A percentile compares a stretch with the other conserved stretches of the same genome.
phyloP scores from a whole-genome alignment of 2,329 filamentous ascomycete genomes.

The Penicillium olsonii region DNA sequence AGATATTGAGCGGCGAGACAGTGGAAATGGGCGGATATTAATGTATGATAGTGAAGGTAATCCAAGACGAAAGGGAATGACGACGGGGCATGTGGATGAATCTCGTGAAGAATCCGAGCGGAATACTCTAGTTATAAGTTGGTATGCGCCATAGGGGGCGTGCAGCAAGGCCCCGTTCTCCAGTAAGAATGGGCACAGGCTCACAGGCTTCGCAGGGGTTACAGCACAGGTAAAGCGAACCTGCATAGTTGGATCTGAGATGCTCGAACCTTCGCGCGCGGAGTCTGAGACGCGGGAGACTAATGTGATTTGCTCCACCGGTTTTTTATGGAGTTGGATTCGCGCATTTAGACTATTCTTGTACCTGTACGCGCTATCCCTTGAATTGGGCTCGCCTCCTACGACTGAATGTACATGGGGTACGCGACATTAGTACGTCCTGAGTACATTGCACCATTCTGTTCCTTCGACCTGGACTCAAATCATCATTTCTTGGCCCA shows the following conservation, averaged over 20 bases:
- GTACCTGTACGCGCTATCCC: constrained; percentile 19
- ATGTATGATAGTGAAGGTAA: neutral
- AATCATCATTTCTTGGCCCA: no score
- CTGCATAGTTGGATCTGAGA: constrained; percentile 31
- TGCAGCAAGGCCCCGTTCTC: constrained; percentile 21
- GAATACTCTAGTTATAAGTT: constrained; percentile 32
- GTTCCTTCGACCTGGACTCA: neutral
- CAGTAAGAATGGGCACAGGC: constrained; percentile 15
- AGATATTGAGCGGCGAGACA: neutral
- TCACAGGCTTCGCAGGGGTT: constrained; percentile 12
- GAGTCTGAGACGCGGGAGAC: constrained; percentile 10
- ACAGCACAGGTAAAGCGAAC: constrained; percentile 12
- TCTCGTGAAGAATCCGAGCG: constrained; percentile 35
- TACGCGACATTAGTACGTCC: no score
- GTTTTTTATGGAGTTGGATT: constrained; percentile 7
- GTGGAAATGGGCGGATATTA: constrained; percentile 5
- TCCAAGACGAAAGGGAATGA: constrained; percentile 17
- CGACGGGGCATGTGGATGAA: constrained; percentile 34
- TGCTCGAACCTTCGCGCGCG: constrained; percentile 21
- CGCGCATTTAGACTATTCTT: constrained; percentile 8
- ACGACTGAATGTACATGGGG: no score
- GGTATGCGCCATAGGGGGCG: constrained; percentile 24
- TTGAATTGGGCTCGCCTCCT: constrained; percentile 10
- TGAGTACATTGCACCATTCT: no score
- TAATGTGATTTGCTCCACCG: constrained; percentile 14